These are phyloP conservation scores for Populus hybrid DNA, from an alignment of 441 rosid genomes.

Conservation along the genomic window DNA sequence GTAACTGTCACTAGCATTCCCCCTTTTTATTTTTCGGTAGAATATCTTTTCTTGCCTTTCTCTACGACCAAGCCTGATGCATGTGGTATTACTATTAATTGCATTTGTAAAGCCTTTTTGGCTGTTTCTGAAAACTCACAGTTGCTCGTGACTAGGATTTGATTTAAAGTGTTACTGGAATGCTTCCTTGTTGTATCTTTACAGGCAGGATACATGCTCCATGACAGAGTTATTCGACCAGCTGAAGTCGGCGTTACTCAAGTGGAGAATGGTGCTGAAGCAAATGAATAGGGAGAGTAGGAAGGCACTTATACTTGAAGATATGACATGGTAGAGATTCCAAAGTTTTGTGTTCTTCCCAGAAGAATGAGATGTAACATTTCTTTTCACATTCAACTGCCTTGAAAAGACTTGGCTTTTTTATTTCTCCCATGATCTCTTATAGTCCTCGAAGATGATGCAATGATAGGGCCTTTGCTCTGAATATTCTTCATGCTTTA, in stretches of 20 bases:
- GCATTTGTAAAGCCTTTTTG: too few relatives aligned
- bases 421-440: too few relatives aligned
- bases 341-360: constrained; percentile 5
- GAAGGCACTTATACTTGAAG: constrained; percentile 38
- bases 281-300: constrained; percentile 14
- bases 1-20: too few relatives aligned
- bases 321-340: not conserved
- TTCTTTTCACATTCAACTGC: constrained; percentile 1
- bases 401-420: not conserved
- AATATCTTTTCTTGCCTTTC: too few relatives aligned
- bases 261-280: constrained; percentile 36
- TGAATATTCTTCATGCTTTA: not conserved
- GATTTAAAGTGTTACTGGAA: not conserved
- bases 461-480: not conserved
- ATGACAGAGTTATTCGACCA: constrained; percentile 80
- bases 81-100: too few relatives aligned
- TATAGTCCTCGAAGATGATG: constrained; percentile 3
- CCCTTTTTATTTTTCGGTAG: too few relatives aligned
- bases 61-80: too few relatives aligned
- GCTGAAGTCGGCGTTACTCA: constrained; percentile 90
- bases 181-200: not conserved
- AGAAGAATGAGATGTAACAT: constrained; percentile 3
- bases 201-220: constrained; percentile 76
- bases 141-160: not conserved
- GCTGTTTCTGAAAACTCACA: not conserved